Evolutionary conservation across 2,329 filamentous ascomycete genomes (phyloP).

Genomic region (Aaosphaeria pasadenensis): DNA sequence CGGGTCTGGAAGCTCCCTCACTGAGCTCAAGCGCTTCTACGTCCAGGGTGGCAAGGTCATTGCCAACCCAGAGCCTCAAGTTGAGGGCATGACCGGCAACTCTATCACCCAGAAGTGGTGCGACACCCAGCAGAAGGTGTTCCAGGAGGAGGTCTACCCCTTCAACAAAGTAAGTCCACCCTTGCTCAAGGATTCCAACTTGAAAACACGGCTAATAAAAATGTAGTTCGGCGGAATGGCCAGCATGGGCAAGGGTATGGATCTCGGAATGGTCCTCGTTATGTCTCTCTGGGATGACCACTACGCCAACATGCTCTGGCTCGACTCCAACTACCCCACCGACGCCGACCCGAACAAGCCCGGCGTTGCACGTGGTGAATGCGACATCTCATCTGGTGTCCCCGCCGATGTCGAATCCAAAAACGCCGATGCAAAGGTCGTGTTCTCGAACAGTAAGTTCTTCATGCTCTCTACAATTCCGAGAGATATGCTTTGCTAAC

Average conservation of each 20-base stretch:
- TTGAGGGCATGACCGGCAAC: slow-evolving; percentile 43
- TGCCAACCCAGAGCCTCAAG: slow-evolving; percentile 41
- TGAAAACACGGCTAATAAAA: too few relatives aligned
- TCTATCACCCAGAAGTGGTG: slow-evolving; percentile 30
- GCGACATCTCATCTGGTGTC: slow-evolving; percentile 20
- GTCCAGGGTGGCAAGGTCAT: slow-evolving; percentile 49
- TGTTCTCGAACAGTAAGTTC: slow-evolving; percentile 18
- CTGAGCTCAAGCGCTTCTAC: slow-evolving; percentile 48
- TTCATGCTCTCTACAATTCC: not conserved
- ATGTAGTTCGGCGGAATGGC: slow-evolving; percentile 53
- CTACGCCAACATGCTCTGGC: slow-evolving; percentile 68
- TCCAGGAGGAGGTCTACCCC: slow-evolving; percentile 34
- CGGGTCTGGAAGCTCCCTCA: slow-evolving; percentile 37
- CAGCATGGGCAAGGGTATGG: slow-evolving; percentile 54
- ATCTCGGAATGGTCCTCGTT: slow-evolving; percentile 60
- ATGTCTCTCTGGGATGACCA: slow-evolving; percentile 65
- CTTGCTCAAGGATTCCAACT: too few relatives aligned
- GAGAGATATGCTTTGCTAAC: not conserved
- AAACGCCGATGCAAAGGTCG: slow-evolving; percentile 17
- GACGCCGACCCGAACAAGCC: slow-evolving; percentile 19
- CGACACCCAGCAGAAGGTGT: slow-evolving; percentile 25
- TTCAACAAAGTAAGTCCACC: slow-evolving; percentile 39
- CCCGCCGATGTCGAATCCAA: slow-evolving; percentile 26
- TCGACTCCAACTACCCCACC: slow-evolving; percentile 63
- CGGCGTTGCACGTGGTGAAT: slow-evolving; percentile 31